These are phyloP conservation scores for Oropetium thomaeum DNA, from an alignment of 176 grass and related monocot genomes.

Conservation along the genomic window DNA sequence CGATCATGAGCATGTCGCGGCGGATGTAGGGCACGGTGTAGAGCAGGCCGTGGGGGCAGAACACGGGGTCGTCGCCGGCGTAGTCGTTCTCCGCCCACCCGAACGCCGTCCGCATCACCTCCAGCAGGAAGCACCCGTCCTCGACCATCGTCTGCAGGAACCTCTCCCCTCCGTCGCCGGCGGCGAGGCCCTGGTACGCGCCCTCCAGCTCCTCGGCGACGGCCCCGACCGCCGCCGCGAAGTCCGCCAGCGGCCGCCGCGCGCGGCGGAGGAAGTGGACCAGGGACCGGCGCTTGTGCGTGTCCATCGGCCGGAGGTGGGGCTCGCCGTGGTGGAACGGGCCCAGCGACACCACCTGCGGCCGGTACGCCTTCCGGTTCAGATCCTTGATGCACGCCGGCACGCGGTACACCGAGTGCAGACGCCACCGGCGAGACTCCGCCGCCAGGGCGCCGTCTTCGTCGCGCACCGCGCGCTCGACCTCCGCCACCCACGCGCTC, in stretches of 20 bases:
- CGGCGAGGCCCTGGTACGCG: conserved; percentile 41
- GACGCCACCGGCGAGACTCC: conserved; percentile 53
- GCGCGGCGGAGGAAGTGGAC: conserved; percentile 45
- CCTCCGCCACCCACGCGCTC: conserved; percentile 47
- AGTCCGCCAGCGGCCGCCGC: not conserved
- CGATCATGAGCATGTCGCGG: conserved; percentile 64
- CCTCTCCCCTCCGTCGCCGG: conserved; percentile 2
- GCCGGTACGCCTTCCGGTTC: conserved; percentile 50
- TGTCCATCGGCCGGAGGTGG: conserved; percentile 51
- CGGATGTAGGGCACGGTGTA: conserved; percentile 51
- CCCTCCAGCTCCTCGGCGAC: conserved; percentile 15
- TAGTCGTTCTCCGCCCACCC: too few relatives aligned
- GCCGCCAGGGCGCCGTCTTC: not conserved
- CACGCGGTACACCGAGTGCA: conserved; percentile 60
- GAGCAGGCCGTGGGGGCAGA: conserved; percentile 55
- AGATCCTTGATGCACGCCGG: conserved; percentile 69
- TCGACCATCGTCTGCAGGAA: conserved; percentile 55
- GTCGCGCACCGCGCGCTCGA: conserved; percentile 19
- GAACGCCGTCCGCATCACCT: conserved; percentile 53
- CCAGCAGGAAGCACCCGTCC: conserved; percentile 73
- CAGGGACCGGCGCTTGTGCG: conserved; percentile 67
- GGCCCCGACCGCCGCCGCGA: conserved; percentile 20
- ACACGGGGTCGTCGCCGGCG: conserved; percentile 59
- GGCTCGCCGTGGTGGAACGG: conserved; percentile 55
- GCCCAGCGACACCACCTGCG: conserved; percentile 62